phyloP scores from a whole-genome alignment of 2,329 filamentous ascomycete species.

The Hymenoscyphus repandus region DNA sequence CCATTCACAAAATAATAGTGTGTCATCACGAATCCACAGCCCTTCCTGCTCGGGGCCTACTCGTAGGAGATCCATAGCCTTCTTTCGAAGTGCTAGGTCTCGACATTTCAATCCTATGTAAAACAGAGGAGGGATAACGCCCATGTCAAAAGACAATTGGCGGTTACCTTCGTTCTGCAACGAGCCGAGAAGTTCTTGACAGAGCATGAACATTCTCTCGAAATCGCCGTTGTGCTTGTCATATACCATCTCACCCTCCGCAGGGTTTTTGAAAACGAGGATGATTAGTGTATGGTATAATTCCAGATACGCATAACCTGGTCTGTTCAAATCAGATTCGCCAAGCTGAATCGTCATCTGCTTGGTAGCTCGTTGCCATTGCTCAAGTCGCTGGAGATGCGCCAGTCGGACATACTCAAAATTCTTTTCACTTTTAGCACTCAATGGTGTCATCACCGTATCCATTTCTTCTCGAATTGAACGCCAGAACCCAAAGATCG shows the following conservation, averaged over 20 bases:
- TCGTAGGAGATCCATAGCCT: conserved; percentile 9
- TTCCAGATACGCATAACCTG: conserved; percentile 8
- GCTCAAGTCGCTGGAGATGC: conserved; percentile 1
- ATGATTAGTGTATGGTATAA: conserved; percentile 8
- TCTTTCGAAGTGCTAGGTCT: conserved; percentile 3
- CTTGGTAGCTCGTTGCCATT: conserved; percentile 1
- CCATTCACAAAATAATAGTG: conserved; percentile 31
- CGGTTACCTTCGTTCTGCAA: conserved; percentile 10
- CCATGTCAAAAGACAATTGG: conserved; percentile 15
- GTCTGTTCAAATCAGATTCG: neutral
- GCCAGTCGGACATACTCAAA: neutral
- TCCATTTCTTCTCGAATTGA: conserved; percentile 1
- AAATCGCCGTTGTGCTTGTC: conserved; percentile 34
- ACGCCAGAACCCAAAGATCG: conserved; percentile 10
- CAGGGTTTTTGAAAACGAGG: conserved; percentile 2
- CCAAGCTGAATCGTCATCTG: neutral
- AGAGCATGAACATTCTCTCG: conserved; percentile 27
- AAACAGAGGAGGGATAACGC: conserved; percentile 14
- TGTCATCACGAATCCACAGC: conserved; percentile 21
- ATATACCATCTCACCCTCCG: conserved; percentile 32
- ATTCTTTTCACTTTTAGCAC: neutral
- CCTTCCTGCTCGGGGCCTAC: conserved; percentile 15
- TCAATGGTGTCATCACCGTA: neutral
- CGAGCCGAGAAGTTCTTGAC: neutral
- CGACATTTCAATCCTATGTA: conserved; percentile 13